phyloP scores from a whole-genome alignment of 495 filamentous ascomycete genomes.

The Penicillium subrubescens region DNA sequence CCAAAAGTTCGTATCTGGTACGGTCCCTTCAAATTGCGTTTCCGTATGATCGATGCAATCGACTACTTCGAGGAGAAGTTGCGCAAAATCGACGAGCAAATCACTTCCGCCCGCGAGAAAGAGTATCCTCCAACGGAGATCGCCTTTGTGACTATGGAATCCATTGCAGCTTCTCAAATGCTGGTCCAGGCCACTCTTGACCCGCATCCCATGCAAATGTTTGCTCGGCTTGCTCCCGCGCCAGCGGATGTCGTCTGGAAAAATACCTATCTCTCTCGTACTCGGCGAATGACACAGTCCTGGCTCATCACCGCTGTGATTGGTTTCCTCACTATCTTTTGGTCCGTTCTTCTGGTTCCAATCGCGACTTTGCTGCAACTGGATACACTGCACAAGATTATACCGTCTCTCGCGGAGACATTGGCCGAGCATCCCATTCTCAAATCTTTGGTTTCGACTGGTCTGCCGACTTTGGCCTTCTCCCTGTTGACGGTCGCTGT shows the following conservation, averaged over 20 bases:
- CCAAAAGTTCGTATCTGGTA: conserved; percentile 78
- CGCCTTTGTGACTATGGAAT: conserved; percentile 97
- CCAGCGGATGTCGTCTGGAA: conserved; percentile 89
- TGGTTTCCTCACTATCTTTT: conserved; percentile 79
- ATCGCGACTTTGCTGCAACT: conserved; percentile 77
- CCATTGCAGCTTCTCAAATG: conserved; percentile 90
- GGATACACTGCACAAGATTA: conserved; percentile 71
- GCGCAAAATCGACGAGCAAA: conserved; percentile 77
- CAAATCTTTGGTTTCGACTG: conserved; percentile 79
- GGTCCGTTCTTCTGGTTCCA: conserved; percentile 82
- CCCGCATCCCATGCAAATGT: conserved; percentile 79
- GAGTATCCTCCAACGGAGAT: conserved; percentile 76
- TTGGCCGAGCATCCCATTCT: conserved; percentile 68
- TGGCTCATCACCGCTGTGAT: conserved; percentile 86
- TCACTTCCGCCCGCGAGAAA: conserved; percentile 68
- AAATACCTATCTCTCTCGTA: conserved; percentile 85
- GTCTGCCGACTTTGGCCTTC: conserved; percentile 79
- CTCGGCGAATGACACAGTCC: conserved; percentile 68
- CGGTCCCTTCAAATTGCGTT: conserved; percentile 73
- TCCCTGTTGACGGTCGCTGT: conserved; percentile 87
- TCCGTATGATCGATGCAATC: conserved; percentile 80
- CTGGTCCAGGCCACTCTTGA: conserved; percentile 91
- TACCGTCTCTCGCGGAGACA: conserved; percentile 66
- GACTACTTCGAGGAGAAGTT: conserved; percentile 90
- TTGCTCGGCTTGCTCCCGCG: conserved; percentile 82